Evolutionary conservation across 495 filamentous ascomycete genomes (phyloP).

Genomic region (Zalerion maritima): DNA sequence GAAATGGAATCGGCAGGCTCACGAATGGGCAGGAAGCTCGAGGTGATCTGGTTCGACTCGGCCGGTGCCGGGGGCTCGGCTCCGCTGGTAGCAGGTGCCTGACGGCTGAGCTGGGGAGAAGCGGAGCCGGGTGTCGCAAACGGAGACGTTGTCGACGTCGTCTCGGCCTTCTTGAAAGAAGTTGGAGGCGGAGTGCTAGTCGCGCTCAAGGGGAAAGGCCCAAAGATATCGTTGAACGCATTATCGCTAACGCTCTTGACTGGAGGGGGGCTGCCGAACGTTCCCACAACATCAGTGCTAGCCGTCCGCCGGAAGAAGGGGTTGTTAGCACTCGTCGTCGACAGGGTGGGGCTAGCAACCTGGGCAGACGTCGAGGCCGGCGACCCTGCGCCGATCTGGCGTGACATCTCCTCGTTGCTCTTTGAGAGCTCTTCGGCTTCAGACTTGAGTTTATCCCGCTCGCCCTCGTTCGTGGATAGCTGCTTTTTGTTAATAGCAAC

Average conservation of each 20-base stretch:
- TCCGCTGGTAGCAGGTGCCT: slow-evolving; percentile 21
- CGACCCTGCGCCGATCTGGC: slow-evolving; percentile 24
- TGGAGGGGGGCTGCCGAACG: slow-evolving; percentile 30
- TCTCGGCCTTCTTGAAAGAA: slow-evolving; percentile 52
- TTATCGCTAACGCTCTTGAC: slow-evolving; percentile 39
- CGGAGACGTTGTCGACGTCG: slow-evolving; percentile 35
- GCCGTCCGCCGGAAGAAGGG: slow-evolving; percentile 76
- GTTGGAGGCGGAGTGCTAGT: slow-evolving; percentile 42
- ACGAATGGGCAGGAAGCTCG: slow-evolving; percentile 53
- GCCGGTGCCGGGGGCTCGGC: slow-evolving; percentile 44
- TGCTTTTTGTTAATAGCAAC: slow-evolving; percentile 98
- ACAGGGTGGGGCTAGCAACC: slow-evolving; percentile 54
- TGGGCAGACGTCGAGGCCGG: slow-evolving; percentile 24
- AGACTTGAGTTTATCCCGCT: slow-evolving; percentile 66
- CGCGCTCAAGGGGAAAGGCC: slow-evolving; percentile 39
- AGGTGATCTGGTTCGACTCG: slow-evolving; percentile 57
- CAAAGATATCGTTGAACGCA: slow-evolving; percentile 83
- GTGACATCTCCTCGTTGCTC: slow-evolving; percentile 41
- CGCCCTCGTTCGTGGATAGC: slow-evolving; percentile 70
- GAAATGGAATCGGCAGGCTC: slow-evolving; percentile 50
- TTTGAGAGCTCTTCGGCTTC: slow-evolving; percentile 58
- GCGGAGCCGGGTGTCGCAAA: slow-evolving; percentile 38
- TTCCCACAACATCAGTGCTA: slow-evolving; percentile 48
- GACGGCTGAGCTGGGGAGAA: slow-evolving; percentile 38
- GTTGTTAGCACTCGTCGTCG: slow-evolving; percentile 66